Percentiles rank a stretch among this genome's conserved stretches.
phyloP scores from a whole-genome alignment of 2,329 filamentous ascomycete genomes.

The Apiospora marii region DNA sequence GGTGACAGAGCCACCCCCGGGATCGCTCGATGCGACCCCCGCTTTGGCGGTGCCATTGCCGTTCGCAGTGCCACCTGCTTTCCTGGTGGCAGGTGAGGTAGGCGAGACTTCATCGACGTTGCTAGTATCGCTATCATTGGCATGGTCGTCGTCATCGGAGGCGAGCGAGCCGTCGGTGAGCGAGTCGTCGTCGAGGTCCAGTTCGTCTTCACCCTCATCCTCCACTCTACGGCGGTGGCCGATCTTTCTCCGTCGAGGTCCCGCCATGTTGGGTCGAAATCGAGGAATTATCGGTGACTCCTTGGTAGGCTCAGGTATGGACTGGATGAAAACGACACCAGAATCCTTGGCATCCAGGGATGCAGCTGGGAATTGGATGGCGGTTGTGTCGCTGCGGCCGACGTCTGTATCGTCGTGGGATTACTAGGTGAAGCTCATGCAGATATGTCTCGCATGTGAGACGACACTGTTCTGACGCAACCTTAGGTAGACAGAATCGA shows the following conservation, averaged over 20 bases:
- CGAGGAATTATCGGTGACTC: background rate
- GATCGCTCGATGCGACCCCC: conserved; percentile 35
- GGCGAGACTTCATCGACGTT: conserved; percentile 66
- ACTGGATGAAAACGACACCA: conserved; percentile 15
- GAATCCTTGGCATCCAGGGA: conserved; percentile 26
- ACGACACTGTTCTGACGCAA: conserved; percentile 33
- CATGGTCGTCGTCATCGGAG: conserved; percentile 67
- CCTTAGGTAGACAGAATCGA: conserved; percentile 27
- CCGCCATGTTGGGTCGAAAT: conserved; percentile 51
- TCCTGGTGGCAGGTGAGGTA: conserved; percentile 41
- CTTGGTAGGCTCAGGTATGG: conserved; percentile 7
- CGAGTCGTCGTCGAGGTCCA: conserved; percentile 71
- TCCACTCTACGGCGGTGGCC: conserved; percentile 73
- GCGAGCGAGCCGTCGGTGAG: conserved; percentile 69
- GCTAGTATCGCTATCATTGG: conserved; percentile 70
- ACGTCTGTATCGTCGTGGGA: conserved; percentile 41
- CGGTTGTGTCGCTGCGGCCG: conserved; percentile 30
- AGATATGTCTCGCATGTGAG: conserved; percentile 29
- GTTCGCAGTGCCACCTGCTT: conserved; percentile 35
- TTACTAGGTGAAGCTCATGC: conserved; percentile 37
- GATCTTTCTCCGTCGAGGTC: conserved; percentile 68
- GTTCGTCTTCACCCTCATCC: conserved; percentile 75
- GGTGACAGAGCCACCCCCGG: conserved; percentile 38
- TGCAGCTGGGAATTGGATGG: conserved; percentile 28
- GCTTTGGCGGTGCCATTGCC: conserved; percentile 38